Percentiles rank a stretch among this genome's conserved stretches.
These are phyloP conservation scores for Tubosaeta brunneosetosa DNA, from an alignment of 768 basidiomycete genomes.

Conservation along the genomic window DNA sequence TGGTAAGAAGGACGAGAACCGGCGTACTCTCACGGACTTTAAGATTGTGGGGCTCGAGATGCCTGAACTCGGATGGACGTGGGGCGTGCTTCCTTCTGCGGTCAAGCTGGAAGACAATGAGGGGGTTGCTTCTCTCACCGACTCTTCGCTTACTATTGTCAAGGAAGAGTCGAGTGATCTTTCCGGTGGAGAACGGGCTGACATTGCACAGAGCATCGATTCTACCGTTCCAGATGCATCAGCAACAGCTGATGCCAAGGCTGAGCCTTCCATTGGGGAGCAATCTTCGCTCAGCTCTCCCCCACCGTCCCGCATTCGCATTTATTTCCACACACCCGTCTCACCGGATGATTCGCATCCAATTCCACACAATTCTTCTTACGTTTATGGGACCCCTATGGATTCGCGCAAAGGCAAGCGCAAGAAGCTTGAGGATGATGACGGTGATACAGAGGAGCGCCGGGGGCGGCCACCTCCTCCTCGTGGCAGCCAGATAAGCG, in stretches of 20 bases:
- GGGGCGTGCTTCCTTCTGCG: constrained; percentile 58
- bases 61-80: constrained; percentile 77
- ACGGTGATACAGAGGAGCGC: constrained; percentile 72
- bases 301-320: constrained; percentile 78
- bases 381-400: constrained; percentile 39
- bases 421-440: constrained; percentile 88
- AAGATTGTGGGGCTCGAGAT: constrained; percentile 91
- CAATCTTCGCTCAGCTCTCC: constrained; percentile 35
- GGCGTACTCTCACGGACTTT: constrained; percentile 95
- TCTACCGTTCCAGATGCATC: constrained; percentile 24
- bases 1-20: constrained; percentile 84
- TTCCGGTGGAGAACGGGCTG: constrained; percentile 16
- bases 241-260: constrained; percentile 30
- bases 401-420: constrained; percentile 76
- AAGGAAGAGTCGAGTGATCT: constrained; percentile 30
- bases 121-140: constrained; percentile 27
- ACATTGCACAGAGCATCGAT: constrained; percentile 18
- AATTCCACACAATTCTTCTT: constrained; percentile 57
- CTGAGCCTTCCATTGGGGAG: constrained; percentile 25
- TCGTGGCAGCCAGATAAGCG: constrained; percentile 40
- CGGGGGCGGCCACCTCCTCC: constrained; percentile 63
- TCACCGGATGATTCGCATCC: constrained; percentile 76
- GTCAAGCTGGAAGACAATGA: constrained; percentile 37
- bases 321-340: constrained; percentile 89
- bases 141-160: constrained; percentile 29